These are phyloP conservation scores for Teratosphaeria epicoccoides DNA, from an alignment of 2,329 filamentous ascomycete species.

Conservation along the genomic window DNA sequence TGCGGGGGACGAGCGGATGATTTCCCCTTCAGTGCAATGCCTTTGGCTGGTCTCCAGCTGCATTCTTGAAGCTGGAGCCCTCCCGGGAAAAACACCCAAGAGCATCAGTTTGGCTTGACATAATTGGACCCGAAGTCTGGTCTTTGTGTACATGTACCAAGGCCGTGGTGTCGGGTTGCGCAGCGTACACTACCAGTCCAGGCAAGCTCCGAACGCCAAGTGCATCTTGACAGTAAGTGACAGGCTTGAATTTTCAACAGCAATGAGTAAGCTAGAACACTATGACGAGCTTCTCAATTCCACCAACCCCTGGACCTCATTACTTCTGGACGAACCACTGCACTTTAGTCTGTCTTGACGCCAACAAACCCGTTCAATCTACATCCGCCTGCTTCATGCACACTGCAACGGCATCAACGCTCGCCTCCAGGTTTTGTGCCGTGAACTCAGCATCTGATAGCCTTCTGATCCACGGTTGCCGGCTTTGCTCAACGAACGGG, in stretches of 20 bases:
- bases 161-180: too few species aligned
- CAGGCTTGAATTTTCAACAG: not conserved
- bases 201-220: not conserved
- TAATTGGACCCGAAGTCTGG: too few species aligned
- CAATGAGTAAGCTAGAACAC: not conserved
- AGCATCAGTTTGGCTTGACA: too few species aligned
- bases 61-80: too few species aligned
- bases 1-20: not conserved
- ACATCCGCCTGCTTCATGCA: not conserved
- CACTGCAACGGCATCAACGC: not conserved
- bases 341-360: not conserved
- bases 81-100: too few species aligned
- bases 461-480: not conserved
- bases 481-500: not conserved
- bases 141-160: too few species aligned
- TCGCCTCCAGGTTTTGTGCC: not conserved
- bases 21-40: too few species aligned
- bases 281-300: not conserved
- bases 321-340: not conserved
- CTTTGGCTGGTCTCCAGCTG: too few species aligned
- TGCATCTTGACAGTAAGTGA: not conserved
- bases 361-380: not conserved
- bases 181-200: not conserved
- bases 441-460: not conserved
- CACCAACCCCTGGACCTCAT: not conserved